phyloP scores from a whole-genome alignment of 2,329 filamentous ascomycete species.

The Ophiostoma piceae region DNA sequence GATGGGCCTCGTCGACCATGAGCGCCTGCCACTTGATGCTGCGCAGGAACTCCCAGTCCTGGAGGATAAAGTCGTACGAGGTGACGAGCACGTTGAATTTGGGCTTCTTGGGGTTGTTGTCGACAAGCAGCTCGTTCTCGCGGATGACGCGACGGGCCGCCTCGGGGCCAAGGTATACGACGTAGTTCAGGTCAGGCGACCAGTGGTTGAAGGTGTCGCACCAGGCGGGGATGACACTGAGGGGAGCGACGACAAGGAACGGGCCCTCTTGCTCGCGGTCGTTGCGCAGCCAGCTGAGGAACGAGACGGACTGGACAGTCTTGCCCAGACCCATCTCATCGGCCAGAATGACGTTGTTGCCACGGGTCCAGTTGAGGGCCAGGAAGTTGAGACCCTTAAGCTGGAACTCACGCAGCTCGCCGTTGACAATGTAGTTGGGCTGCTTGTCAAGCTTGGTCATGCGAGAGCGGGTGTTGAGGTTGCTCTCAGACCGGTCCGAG shows the following conservation, averaged over 20 bases:
- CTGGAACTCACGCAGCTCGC: conserved; percentile 87
- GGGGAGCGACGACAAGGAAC: conserved; percentile 92
- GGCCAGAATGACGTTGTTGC: conserved; percentile 92
- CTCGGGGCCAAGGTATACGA: conserved; percentile 91
- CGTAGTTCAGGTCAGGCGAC: conserved; percentile 94
- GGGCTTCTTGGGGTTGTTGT: conserved; percentile 78
- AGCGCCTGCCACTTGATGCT: conserved; percentile 97
- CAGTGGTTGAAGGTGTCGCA: conserved; percentile 95
- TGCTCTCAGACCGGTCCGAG: conserved; percentile 74
- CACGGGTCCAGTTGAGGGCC: conserved; percentile 89
- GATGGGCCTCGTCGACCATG: conserved; percentile 93
- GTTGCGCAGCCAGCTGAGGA: conserved; percentile 94
- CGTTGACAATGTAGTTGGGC: conserved; percentile 76
- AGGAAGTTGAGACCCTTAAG: conserved; percentile 91
- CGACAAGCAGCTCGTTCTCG: conserved; percentile 81
- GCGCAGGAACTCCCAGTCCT: conserved; percentile 76
- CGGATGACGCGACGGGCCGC: conserved; percentile 79
- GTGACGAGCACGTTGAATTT: conserved; percentile 98
- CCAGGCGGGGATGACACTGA: conserved; percentile 97
- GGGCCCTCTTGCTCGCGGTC: conserved; percentile 85
- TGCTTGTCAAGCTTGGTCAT: conserved; percentile 72
- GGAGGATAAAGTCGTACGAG: conserved; percentile 92
- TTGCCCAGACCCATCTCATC: conserved; percentile 99
- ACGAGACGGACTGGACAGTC: conserved; percentile 94
- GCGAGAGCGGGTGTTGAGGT: conserved; percentile 65